A percentile compares a stretch with the other conserved stretches of the same genome.
phyloP scores from a whole-genome alignment of 2,329 filamentous ascomycete species.

The Aspergillus sp. region DNA sequence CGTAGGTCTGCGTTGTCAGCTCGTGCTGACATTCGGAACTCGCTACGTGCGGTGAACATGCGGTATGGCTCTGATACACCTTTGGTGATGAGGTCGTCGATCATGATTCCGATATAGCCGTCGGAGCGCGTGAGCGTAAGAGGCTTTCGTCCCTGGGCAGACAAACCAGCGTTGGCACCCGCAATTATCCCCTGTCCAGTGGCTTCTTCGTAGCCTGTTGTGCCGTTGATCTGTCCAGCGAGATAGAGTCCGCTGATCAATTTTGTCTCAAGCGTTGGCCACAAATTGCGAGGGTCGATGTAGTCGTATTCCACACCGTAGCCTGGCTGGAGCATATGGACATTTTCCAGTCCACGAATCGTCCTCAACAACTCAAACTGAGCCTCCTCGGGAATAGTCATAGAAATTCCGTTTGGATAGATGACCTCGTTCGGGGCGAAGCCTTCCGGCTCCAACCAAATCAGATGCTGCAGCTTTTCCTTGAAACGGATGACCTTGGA shows the following conservation, averaged over 20 bases:
- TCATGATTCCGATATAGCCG: slow-evolving; percentile 97
- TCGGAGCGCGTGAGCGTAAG: slow-evolving; percentile 76
- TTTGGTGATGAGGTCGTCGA: slow-evolving; percentile 95
- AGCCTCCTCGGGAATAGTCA: slow-evolving; percentile 88
- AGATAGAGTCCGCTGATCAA: slow-evolving; percentile 84
- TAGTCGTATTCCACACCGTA: slow-evolving; percentile 99
- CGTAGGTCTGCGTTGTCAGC: slow-evolving; percentile 92
- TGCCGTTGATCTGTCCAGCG: slow-evolving; percentile 96
- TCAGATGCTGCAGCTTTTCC: slow-evolving; percentile 76
- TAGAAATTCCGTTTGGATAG: slow-evolving; percentile 95
- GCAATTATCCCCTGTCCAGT: slow-evolving; percentile 90
- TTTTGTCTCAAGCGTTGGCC: slow-evolving; percentile 91
- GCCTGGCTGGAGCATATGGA: slow-evolving; percentile 87
- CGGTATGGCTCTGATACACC: slow-evolving; percentile 95
- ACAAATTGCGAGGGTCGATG: slow-evolving; percentile 85
- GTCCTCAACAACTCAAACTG: slow-evolving; percentile 84
- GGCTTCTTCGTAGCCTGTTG: slow-evolving; percentile 96
- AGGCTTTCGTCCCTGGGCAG: slow-evolving; percentile 63
- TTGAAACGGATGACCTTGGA: slow-evolving; percentile 89
- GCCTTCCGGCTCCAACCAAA: slow-evolving; percentile 97
- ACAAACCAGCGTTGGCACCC: slow-evolving; percentile 89
- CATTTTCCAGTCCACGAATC: slow-evolving; percentile 82
- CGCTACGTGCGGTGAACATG: slow-evolving; percentile 95
- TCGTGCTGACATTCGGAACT: slow-evolving; percentile 89
- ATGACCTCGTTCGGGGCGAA: slow-evolving; percentile 80